Evolutionary conservation across 2,329 filamentous ascomycete genomes (phyloP), one percentile per base, ranked within the genome.

Genomic region (Chaetomium sp.): DNA sequence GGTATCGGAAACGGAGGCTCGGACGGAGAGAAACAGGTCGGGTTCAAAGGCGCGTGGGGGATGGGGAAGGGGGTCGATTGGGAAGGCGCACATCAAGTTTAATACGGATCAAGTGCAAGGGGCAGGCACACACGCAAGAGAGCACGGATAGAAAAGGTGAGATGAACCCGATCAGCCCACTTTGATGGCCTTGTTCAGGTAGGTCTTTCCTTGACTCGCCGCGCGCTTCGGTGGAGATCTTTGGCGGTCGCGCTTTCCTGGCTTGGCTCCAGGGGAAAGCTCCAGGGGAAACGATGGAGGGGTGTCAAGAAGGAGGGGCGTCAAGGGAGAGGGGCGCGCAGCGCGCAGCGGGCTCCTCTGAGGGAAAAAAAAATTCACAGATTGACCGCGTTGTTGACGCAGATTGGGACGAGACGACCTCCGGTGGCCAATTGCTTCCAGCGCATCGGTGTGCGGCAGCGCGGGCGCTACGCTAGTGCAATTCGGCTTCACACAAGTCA

Each of bases 191-290:
- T 52, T 14, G 33, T 27, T 40, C 42, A 12, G 38, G 27, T 27
- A 27, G 19, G 19, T 27, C 19, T 27, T 27, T 27, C 19, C 38
- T 54, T 48, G 52, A 54, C 52, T 49, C 52, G 52, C 44, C 19
- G 44, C 32, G n/a, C 10, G 38, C 36, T 40, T 36, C n/a, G 34
- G 52, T 54, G 52, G 52, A 49, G 52, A 54, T 49, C 35, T 27
- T 41, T 37, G 35, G 49, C 33, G 43, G 52, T 37, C 45, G 52
- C 37, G 45, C 45, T 48, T 35, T 51, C n/a, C 33, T 19, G 33
- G 45, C 37, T 14, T 49, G 44, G 32, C 33, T 33, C 14, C 52
- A 48, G 48, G 52, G 52, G 45, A 43, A 11, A 27, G 19, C 19
- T 27, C 19, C 19, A 27, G 19, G 19, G 19, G 19, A 27, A 9